Percentiles rank a stretch among this genome's conserved stretches.
Evolutionary conservation across 495 filamentous ascomycete species (phyloP).

Genomic region (Neurospora sp.): DNA sequence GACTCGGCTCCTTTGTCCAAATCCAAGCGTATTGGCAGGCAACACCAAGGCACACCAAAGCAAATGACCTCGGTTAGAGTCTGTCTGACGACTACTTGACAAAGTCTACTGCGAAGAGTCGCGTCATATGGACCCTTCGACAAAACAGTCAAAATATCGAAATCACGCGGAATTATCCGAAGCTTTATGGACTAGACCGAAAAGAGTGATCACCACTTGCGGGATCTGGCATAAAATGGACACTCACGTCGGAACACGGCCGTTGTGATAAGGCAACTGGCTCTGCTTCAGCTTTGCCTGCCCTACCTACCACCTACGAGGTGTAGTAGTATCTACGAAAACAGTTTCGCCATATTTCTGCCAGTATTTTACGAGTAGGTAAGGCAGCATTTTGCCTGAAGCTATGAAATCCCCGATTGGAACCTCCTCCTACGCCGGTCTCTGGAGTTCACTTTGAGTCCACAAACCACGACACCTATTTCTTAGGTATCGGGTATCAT

Average conservation of each 20-base stretch:
- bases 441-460: not conserved
- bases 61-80: not conserved
- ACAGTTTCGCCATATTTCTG: not conserved
- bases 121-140: not conserved
- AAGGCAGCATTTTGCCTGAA: not conserved
- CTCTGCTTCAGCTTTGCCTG: not conserved
- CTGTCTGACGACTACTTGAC: not conserved
- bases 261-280: not conserved
- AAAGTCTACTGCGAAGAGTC: not conserved
- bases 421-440: not conserved
- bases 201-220: not conserved
- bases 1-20: not conserved
- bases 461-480: not conserved
- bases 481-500: not conserved
- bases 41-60: not conserved
- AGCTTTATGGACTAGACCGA: not conserved
- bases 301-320: not conserved
- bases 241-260: not conserved
- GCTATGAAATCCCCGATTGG: not conserved
- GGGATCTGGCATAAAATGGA: not conserved
- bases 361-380: not conserved
- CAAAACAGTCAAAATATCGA: not conserved
- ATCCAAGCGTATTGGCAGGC: not conserved
- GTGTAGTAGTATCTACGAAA: not conserved
- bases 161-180: not conserved